Evolutionary conservation across 768 basidiomycete genomes (phyloP), one percentile per base, ranked within the genome.

Genomic region (Symmetrospora coprosmae): DNA sequence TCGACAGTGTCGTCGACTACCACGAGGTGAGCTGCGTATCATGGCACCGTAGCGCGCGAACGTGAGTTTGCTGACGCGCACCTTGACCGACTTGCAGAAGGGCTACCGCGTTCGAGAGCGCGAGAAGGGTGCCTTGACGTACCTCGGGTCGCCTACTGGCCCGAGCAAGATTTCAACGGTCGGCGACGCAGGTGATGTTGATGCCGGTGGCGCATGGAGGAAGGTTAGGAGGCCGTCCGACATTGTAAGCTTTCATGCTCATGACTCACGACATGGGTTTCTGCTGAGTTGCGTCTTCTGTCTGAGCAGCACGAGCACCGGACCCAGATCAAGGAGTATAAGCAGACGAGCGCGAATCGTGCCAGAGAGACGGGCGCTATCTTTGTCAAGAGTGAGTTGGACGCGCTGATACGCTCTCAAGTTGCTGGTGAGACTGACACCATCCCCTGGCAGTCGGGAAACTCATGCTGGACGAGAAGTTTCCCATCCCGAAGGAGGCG

Each of bases 271-370:
- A 23, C 43, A 11, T 46, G 43, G 25, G 25, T 23, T n/a, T n/a
- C 16, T 46, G 25, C 16, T 46, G 25, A 17, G 25, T 21, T 33
- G 27, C 45, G 9, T 11, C 6, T 33, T 25, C 30, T n/a, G n/a
- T n/a, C n/a, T n/a, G n/a, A 9, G 25, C 30, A 58, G 55, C 25
- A 41, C 55, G 55, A 58, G 43, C 55, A 58, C 27, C 55, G 55
- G n/a, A 45, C 40, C 2, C 55, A 58, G 31, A 43, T 58, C 41
- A 19, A 43, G 16, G 55, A 58, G 37, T 58, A 58, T 43, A 58
- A 58, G 33, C 55, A 58, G 43, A 43, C 55, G 3, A 58, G 55
- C 23, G 55, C 55, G 19, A 58, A 11, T 46, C 43, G 55, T 27
- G 55, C 28, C 13, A 43, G 37, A 25, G 46, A 38, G 21, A 31